Conservation (phyloP, 1,284 basidiomycete species). For the Fomitiporia mediterranea region DNA sequence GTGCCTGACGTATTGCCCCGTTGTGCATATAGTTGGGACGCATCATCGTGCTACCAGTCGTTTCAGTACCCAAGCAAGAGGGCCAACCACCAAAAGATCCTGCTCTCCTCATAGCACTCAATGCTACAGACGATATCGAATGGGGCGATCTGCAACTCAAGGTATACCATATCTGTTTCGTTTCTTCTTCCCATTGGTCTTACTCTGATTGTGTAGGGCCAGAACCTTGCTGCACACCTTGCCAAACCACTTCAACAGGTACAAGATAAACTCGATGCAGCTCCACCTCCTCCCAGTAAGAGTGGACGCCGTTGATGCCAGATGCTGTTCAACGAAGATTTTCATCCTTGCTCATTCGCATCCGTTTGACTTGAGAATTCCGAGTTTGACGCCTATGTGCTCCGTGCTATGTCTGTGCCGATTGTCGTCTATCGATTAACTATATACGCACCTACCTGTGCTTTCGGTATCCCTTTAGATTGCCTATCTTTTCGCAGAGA, state of each 20-base stretch:
- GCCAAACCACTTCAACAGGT: constrained; percentile 14
- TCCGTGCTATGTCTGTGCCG: too few species aligned
- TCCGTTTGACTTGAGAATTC: too few species aligned
- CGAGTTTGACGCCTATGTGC: too few species aligned
- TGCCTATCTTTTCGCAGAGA: too few species aligned
- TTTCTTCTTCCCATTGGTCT: neutral
- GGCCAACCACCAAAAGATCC: constrained; percentile 34
- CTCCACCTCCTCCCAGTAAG: constrained; percentile 1
- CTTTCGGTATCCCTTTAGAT: too few species aligned
- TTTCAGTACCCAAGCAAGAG: constrained; percentile 3
- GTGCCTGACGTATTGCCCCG: constrained; percentile 5
- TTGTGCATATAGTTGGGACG: constrained; percentile 50
- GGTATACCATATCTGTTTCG: constrained; percentile 34
- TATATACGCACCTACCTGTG: too few species aligned
- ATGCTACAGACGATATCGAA: constrained; percentile 50
- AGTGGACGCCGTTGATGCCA: constrained; percentile 8
- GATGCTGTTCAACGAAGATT: too few species aligned
- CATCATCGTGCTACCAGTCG: constrained; percentile 59
- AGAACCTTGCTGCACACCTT: constrained; percentile 16
- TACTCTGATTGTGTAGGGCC: neutral
- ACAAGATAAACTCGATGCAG: constrained; percentile 2
- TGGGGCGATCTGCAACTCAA: constrained; percentile 62
- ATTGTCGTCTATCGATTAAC: too few species aligned
- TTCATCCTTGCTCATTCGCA: too few species aligned
- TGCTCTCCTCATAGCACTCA: constrained; percentile 63